Evolutionary conservation across 192 early-diverging fungal species (phyloP), one percentile per base, ranked within the genome.

Genomic region (Coemansia sp.): DNA sequence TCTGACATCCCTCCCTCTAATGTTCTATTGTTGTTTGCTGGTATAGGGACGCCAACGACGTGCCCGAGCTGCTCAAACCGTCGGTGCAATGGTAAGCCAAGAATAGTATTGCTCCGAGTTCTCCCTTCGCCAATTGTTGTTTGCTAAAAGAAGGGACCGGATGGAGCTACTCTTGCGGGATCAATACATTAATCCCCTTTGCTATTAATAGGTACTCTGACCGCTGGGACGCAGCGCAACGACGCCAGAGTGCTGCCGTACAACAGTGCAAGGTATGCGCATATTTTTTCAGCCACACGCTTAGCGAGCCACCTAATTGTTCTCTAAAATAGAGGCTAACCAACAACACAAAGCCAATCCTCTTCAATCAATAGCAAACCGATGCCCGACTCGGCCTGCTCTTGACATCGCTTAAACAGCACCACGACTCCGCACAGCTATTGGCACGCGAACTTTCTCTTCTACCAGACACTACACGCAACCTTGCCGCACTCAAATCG

Each of bases 1-100:
- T 63, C 61, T 23, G 21, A 41, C 42, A 41, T 63, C 37, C 42
- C 21, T 42, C 14, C 46, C 46, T 72, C 64, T 63, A 36, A 19
- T 44, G 9, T 31, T 14, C 31, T 32, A 45, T 59, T 51, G 32
- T 46, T 15, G n/a, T 25, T 63, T 42, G 72, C 44, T 38, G 25
- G 17, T 45, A 27, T 38, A 42, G 31, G 45, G 59, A 38, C 37
- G 44, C 34, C 53, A 63, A 34, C 44, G 67, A 45, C 50, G 68
- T 82, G 32, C 80, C 80, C 37, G 80, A 74, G 53, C 66, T 63
- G 50, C 69, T 82, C 10, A 65, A 46, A 60, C 80, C 80, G 11
- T 66, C 75, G 15, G 64, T 74, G 17, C 69, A 82, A 63, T 72
- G 75, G 80, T 77, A 68, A 64, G 69, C 21, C 29, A 17, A 9